Evolutionary conservation across 2,329 filamentous ascomycete species (phyloP).

Genomic region (Metarhizium rileyi): DNA sequence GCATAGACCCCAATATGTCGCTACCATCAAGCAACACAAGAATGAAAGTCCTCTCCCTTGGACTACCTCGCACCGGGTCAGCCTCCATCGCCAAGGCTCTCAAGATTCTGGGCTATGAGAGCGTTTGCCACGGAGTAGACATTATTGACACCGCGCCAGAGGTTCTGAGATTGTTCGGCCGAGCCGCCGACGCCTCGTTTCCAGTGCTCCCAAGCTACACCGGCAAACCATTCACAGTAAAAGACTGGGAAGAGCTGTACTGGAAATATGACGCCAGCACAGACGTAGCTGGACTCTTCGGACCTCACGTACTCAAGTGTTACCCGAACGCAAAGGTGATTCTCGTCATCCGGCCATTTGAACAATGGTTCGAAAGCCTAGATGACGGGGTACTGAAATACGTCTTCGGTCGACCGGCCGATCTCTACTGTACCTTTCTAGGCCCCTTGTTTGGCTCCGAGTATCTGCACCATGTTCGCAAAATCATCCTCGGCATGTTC

Average conservation of each 20-base stretch:
- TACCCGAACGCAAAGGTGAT: slow-evolving; percentile 26
- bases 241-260: slow-evolving; percentile 25
- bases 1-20: too few species aligned
- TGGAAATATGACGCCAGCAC: slow-evolving; percentile 20
- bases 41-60: slow-evolving; percentile 17
- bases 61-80: slow-evolving; percentile 22
- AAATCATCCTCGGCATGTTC: slow-evolving; percentile 20
- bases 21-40: not conserved
- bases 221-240: slow-evolving; percentile 15
- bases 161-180: slow-evolving; percentile 11
- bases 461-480: slow-evolving; percentile 14
- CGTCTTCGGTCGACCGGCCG: slow-evolving; percentile 11
- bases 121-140: slow-evolving; percentile 22
- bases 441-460: slow-evolving; percentile 23
- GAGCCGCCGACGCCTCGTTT: slow-evolving; percentile 21
- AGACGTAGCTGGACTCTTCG: slow-evolving; percentile 20
- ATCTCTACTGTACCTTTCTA: slow-evolving; percentile 12
- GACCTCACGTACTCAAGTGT: slow-evolving; percentile 15
- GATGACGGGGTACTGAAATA: slow-evolving; percentile 19
- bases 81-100: slow-evolving; percentile 24
- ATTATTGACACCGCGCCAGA: slow-evolving; percentile 18
- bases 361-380: slow-evolving; percentile 22
- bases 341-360: slow-evolving; percentile 20
- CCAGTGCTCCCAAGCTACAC: slow-evolving; percentile 18
- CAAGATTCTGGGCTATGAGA: slow-evolving; percentile 20